phyloP scores from a whole-genome alignment of 768 basidiomycete species.

The Boletus vinaceobasis region DNA sequence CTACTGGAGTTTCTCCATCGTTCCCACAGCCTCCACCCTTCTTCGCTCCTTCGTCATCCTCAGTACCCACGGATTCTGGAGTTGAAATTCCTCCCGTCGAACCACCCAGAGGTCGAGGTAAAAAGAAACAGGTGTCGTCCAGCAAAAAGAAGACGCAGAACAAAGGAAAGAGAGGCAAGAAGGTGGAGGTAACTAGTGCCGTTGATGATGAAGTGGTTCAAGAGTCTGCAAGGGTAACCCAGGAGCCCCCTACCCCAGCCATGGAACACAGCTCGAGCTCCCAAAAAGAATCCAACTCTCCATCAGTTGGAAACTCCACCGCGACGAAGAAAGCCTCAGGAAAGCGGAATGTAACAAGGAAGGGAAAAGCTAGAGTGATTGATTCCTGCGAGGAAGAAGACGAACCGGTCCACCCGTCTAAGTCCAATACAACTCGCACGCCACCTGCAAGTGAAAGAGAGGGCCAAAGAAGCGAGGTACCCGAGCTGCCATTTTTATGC shows the following conservation, averaged over 20 bases:
- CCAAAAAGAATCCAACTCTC: not conserved
- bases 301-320: not conserved
- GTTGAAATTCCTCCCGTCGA: slow-evolving; percentile 23
- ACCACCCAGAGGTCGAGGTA: slow-evolving; percentile 3
- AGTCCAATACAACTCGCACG: not conserved
- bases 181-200: slow-evolving; percentile 13
- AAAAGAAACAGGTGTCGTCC: slow-evolving; percentile 7
- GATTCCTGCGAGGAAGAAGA: slow-evolving; percentile 28
- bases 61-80: slow-evolving; percentile 25
- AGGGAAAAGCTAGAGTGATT: slow-evolving; percentile 29
- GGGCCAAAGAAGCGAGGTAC: slow-evolving; percentile 17
- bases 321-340: slow-evolving; percentile 20
- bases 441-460: slow-evolving; percentile 3
- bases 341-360: slow-evolving; percentile 16
- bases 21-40: slow-evolving; percentile 40
- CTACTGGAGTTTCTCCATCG: not conserved
- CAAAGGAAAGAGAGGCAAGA: slow-evolving; percentile 29
- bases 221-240: not conserved
- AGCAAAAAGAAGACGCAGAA: slow-evolving; percentile 22
- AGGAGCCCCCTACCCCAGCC: not conserved
- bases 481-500: not conserved
- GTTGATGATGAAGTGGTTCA: slow-evolving; percentile 13
- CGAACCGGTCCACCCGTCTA: slow-evolving; percentile 1
- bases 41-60: slow-evolving; percentile 46
- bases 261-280: slow-evolving; percentile 1